Evolutionary conservation across 2,329 filamentous ascomycete genomes (phyloP), one percentile per base, ranked within the genome.

Genomic region (Talaromyces rugulosus): DNA sequence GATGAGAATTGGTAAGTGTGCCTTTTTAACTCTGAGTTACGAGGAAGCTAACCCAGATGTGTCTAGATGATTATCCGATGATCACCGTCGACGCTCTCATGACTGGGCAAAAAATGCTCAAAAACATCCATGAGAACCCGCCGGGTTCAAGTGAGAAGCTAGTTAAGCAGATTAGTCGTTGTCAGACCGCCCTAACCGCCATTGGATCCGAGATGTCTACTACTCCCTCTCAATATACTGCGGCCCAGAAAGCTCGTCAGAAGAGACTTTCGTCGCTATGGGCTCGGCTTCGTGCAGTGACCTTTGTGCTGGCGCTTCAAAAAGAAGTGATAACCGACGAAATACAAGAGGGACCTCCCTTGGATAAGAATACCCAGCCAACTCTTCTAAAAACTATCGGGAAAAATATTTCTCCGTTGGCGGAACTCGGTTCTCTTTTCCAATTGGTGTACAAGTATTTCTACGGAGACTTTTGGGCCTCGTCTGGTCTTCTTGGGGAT

Each of bases 241-340:
- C 33, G 11, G n/a, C 5, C 11, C 23, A 61, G 47, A 28, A 44
- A 34, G 23, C 16, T 33, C 59, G 59, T 12, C 59, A 50, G 14
- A 61, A 56, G 34, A 51, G 59, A 34, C 59, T 61, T 6, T 57
- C 59, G 5, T 58, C 59, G 4, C 44, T 61, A 27, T 58, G 31
- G 44, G 28, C 59, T 23, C 54, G 55, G 27, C 34, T 61, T 7
- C 47, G 59, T 30, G 59, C 59, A 34, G 59, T 61, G 9, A 61
- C 54, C 4, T 61, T 61, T 52, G 40, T 61, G 14, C 55, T 61
- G 16, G 50, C 47, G n/a, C 55, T 61, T 27, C 47, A 53, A 18
- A 61, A 61, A 30, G 59, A 61, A 27, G 47, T 58, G 30, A 34
- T 50, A 5, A 4, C 14, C 18, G 16, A 52, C n/a, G 33, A 53